Base-by-base conservation (phyloP, 352 stramenopile species). In the Phytophthora sojae region DNA sequence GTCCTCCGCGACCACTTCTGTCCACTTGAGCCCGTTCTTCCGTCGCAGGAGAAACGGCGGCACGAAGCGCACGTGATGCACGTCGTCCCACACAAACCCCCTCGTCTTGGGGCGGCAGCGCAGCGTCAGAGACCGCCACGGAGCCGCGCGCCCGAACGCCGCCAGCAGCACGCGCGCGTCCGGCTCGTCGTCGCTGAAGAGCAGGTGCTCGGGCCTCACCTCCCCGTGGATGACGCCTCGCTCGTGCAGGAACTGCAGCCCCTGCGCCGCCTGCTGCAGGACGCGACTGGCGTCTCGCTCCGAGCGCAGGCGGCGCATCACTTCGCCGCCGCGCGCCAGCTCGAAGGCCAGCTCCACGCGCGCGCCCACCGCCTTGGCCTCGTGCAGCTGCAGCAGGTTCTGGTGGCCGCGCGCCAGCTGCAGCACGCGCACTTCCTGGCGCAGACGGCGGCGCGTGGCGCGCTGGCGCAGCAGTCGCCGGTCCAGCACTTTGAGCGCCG, bases 291-390 rank as follows among this genome's bases (percentile, higher is more conserved):
- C 66, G 68, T 94, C 85, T 15, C 59, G 66, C 66, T 94, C 86
- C 6, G 77, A 89, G 58, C 14, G 74, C 35, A 93, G 47, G 25
- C 77, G 79, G 8, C 70, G 60, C 60, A 94, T 68, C 19, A 93
- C 86, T 25, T 92, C 68, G 19, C 89, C 86, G 21, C 89, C 84
- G 54, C 79, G 66, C 6, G 86, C 85, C 53, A 96, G 64, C 61
- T 96, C 86, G 47, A 96, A 96, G 44, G 82, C 85, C 60, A 96
- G 81, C 67, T 93, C 85, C 12, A 94, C 67, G 7, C 80, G 89
- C 25, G 64, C 37, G 3, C 69, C 53, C 1, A 79, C 76, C 14
- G 83, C 69, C 59, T 85, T 85, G 25, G 91, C 83, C 56, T 80
- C 85, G 61, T 92, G 80, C 57, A 96, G 76, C 23, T 70, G 83